A percentile compares a stretch with the other conserved stretches of the same genome.
phyloP scores from a whole-genome alignment of 345 rosid genomes.

The Eucalyptus viminalis region DNA sequence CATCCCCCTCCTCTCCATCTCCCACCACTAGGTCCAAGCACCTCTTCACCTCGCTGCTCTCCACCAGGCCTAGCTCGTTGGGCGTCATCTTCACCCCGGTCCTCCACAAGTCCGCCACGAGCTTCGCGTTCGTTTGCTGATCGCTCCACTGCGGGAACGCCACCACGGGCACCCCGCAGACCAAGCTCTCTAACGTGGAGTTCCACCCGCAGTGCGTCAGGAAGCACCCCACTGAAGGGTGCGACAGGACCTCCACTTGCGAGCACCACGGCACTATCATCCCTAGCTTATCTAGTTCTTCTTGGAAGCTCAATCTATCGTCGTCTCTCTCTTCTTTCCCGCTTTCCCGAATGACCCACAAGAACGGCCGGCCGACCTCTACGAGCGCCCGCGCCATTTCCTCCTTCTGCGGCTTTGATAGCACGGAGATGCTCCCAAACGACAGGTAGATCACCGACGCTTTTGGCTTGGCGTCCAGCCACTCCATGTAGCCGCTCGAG shows the following conservation, averaged over 20 bases:
- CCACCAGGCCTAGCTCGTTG: background rate
- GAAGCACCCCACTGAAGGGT: slow-evolving; percentile 19
- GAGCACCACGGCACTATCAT: slow-evolving; percentile 24
- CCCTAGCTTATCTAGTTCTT: background rate
- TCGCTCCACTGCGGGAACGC: slow-evolving; percentile 16
- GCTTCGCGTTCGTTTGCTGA: slow-evolving; percentile 13
- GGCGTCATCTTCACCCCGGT: background rate
- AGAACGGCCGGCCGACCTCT: background rate
- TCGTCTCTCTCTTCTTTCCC: background rate
- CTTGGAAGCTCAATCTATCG: background rate
- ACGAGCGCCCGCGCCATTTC: background rate
- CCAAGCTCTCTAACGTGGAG: slow-evolving; percentile 22
- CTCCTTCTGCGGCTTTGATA: slow-evolving; percentile 3
- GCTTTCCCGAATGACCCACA: slow-evolving; percentile 16
- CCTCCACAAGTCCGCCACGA: slow-evolving; percentile 15
- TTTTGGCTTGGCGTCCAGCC: background rate
- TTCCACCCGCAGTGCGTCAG: slow-evolving; percentile 31
- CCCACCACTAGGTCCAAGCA: background rate
- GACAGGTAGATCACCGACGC: background rate
- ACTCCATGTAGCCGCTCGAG: background rate
- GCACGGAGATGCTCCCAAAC: background rate
- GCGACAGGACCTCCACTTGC: slow-evolving; percentile 20
- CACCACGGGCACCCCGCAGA: slow-evolving; percentile 12
- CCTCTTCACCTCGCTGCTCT: slow-evolving; percentile 13
- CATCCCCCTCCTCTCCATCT: background rate